These are phyloP conservation scores for Davidsoniella neocaledoniae DNA, from an alignment of 2,329 filamentous ascomycete genomes.

Conservation along the genomic window DNA sequence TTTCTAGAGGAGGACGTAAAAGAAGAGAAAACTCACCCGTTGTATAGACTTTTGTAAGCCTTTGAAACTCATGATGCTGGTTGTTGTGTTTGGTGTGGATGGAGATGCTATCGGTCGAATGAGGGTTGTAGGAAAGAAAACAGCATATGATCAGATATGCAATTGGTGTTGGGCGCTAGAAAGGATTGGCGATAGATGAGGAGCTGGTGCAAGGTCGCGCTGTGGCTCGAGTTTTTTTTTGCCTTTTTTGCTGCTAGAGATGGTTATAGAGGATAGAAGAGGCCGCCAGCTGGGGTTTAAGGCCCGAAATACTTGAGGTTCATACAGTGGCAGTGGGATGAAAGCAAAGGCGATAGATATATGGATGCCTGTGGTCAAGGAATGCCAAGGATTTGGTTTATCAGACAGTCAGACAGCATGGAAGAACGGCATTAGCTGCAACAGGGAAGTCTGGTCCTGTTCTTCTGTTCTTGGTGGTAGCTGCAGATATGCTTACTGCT, in stretches of 20 bases:
- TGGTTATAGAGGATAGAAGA: constrained; percentile 1
- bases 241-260: background rate
- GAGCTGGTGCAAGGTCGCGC: background rate
- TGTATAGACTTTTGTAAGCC: constrained; percentile 82
- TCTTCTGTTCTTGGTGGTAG: too few species aligned
- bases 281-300: constrained; percentile 9
- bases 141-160: background rate
- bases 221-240: constrained; percentile 6
- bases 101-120: background rate
- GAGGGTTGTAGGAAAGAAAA: too few species aligned
- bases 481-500: too few species aligned
- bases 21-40: constrained; percentile 41
- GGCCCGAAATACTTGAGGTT: constrained; percentile 2
- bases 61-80: constrained; percentile 73
- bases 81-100: background rate
- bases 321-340: background rate
- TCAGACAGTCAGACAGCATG: too few species aligned
- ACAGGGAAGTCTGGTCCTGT: background rate
- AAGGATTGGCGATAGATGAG: constrained; percentile 2
- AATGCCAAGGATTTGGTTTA: background rate
- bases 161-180: background rate
- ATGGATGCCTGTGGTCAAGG: too few species aligned
- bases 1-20: background rate
- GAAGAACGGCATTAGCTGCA: background rate
- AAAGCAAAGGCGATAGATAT: background rate